Conservation (phyloP, 192 early-diverging fungal species). For the Coemansia sp. region DNA sequence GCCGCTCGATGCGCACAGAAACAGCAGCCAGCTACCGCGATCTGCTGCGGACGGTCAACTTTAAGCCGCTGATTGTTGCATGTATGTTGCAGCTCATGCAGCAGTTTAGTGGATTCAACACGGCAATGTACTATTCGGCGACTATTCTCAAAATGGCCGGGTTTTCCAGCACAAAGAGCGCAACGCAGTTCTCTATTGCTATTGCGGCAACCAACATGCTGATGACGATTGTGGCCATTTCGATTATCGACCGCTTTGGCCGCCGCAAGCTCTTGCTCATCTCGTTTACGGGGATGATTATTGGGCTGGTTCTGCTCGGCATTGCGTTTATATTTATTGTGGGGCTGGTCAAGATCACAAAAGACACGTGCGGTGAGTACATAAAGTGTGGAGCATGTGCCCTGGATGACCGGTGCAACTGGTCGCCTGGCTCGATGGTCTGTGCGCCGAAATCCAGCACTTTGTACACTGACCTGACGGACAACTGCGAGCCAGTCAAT, state of each 20-base stretch:
- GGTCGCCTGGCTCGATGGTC: constrained; percentile 33
- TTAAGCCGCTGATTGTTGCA: constrained; percentile 62
- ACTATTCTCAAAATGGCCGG: constrained; percentile 55
- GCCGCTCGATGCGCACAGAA: constrained; percentile 56
- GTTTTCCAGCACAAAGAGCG: constrained; percentile 55
- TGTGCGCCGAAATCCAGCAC: constrained; percentile 22
- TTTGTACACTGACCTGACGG: constrained; percentile 30
- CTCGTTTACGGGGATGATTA: constrained; percentile 49
- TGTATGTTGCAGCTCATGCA: constrained; percentile 69
- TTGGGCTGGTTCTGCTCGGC: constrained; percentile 41
- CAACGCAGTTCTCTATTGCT: constrained; percentile 51
- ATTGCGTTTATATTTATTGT: constrained; percentile 55
- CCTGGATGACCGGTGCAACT: constrained; percentile 41
- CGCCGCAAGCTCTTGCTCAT: constrained; percentile 63
- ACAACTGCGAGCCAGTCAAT: constrained; percentile 28
- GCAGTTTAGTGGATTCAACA: constrained; percentile 75
- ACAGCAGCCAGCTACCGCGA: constrained; percentile 55
- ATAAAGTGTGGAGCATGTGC: constrained; percentile 42
- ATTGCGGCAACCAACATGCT: constrained; percentile 62
- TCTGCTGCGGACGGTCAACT: constrained; percentile 56
- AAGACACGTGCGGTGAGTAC: constrained; percentile 41
- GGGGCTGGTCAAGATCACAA: constrained; percentile 53
- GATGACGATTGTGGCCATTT: constrained; percentile 80
- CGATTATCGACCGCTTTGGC: constrained; percentile 78
- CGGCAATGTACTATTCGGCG: constrained; percentile 70